Base-by-base conservation (phyloP, 306 rosid genomes). In the Urtica urens region DNA sequence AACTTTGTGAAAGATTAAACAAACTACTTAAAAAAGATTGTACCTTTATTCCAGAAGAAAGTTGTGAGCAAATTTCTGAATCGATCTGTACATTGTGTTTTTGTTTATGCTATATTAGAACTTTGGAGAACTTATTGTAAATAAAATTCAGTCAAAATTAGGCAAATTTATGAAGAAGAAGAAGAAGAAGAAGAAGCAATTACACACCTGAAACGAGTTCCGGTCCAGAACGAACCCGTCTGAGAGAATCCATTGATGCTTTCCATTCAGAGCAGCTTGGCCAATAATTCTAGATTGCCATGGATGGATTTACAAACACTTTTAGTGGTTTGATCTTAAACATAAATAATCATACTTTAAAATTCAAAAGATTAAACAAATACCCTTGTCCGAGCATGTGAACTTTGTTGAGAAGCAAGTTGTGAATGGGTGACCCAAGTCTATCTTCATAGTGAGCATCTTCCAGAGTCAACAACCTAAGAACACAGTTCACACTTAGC, bases 341-440 rank as follows among this genome's bases (percentile, higher is more conserved):
- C n/a, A n/a, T n/a, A n/a, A n/a, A n/a, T n/a, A n/a, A n/a, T n/a
- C n/a, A n/a, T n/a, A n/a, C n/a, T n/a, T n/a, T n/a, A n/a, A n/a
- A n/a, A n/a, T n/a, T n/a, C n/a, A n/a, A n/a, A n/a, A n/a, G n/a
- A n/a, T n/a, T n/a, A n/a, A n/a, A 17, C 8, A 47, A 70, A 15
- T 77, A 82, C 96, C 96, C 96, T 78, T 87, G 82, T 30, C 94
- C 93, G 35, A 80, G 60, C 48, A 80, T 56, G 48, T 80, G 83
- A 63, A 73, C 58, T 49, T 69, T 83, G n/a, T n/a, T n/a, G 15
- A 75, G 74, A 69, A 75, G 64, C 79, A 73, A 56, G 56, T 56
- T 62, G 18, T 49, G 31, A 45, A 78, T 71, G 59, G 64, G 68
- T 30, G 66, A 35, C 68, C 62, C 72, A 64, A 78, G 48, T 60